Percentiles rank a stretch among this genome's conserved stretches.
These are phyloP conservation scores for Hura crepitans DNA, from an alignment of 441 rosid genomes.

Conservation along the genomic window DNA sequence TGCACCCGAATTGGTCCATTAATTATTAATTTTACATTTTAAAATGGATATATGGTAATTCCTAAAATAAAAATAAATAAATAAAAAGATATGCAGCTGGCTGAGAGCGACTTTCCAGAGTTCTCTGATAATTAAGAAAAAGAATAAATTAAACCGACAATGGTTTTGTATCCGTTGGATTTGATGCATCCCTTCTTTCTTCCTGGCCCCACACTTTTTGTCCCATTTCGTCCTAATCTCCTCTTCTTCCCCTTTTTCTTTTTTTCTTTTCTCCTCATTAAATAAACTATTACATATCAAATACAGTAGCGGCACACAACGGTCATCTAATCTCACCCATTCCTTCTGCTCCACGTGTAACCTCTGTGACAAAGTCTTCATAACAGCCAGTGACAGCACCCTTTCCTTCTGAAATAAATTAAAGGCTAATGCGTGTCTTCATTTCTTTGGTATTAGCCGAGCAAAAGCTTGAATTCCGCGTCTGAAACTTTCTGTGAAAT, in stretches of 20 bases:
- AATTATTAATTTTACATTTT: too few species aligned
- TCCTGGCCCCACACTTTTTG: neutral
- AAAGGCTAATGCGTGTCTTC: neutral
- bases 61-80: too few species aligned
- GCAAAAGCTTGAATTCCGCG: conserved; percentile 4
- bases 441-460: conserved; percentile 21
- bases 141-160: neutral
- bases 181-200: neutral
- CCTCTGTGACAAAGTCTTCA: conserved; percentile 20
- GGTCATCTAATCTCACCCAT: conserved; percentile 6
- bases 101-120: neutral
- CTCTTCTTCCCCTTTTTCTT: too few species aligned
- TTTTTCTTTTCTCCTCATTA: too few species aligned
- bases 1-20: too few species aligned
- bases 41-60: too few species aligned
- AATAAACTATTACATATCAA: neutral
- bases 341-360: conserved; percentile 26
- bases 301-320: neutral
- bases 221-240: neutral
- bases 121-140: neutral
- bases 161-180: conserved; percentile 11
- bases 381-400: conserved; percentile 30
- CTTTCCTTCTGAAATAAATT: neutral
- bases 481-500: conserved; percentile 18
- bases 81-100: too few species aligned